These are phyloP conservation scores for Populus alba DNA, from an alignment of 345 rosid genomes.

Conservation along the genomic window DNA sequence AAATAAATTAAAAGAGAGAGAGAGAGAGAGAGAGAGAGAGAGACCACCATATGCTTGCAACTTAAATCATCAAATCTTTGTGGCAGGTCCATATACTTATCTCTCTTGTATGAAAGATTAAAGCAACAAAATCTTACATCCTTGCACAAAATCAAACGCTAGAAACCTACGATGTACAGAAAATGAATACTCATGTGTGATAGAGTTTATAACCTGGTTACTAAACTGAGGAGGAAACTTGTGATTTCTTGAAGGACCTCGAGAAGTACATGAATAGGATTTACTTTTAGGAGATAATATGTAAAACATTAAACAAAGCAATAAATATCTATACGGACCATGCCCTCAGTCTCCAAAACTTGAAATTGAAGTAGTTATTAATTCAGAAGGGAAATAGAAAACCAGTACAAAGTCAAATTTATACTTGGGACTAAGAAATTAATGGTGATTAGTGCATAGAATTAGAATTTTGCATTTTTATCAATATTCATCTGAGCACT, in stretches of 20 bases:
- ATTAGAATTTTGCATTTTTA: no score
- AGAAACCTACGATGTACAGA: neutral
- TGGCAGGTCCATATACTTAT: neutral
- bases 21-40: no score
- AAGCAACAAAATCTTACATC: neutral
- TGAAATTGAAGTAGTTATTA: neutral
- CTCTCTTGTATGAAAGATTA: neutral
- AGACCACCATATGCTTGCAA: neutral
- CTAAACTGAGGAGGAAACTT: neutral
- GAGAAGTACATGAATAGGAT: neutral
- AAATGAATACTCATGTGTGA: neutral
- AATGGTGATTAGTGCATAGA: neutral
- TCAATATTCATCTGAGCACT: neutral
- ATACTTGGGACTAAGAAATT: neutral
- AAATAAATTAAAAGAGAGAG: no score
- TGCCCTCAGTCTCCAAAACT: neutral
- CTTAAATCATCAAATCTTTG: neutral
- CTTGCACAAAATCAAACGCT: neutral
- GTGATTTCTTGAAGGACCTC: neutral
- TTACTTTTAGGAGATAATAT: neutral
- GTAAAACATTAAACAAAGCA: neutral
- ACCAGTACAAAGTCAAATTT: neutral
- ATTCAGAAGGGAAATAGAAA: neutral
- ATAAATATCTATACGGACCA: neutral
- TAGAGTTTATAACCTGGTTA: neutral